A percentile compares a stretch with the other conserved stretches of the same genome.
These are phyloP conservation scores for Panaeolus cyanescens DNA, from an alignment of 768 basidiomycete genomes.

Conservation along the genomic window DNA sequence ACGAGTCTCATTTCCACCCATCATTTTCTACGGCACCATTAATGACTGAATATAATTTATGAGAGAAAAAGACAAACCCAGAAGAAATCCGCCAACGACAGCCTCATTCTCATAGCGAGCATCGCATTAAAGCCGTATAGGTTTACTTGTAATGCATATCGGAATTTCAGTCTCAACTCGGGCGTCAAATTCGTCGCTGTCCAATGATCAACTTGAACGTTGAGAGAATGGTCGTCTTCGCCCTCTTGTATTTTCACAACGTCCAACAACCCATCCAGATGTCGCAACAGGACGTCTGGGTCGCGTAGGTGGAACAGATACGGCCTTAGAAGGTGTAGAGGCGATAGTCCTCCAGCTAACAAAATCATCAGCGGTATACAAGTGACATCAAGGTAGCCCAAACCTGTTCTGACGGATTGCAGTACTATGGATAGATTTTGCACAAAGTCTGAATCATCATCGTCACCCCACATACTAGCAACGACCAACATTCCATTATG, in stretches of 20 bases:
- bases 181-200: slow-evolving; percentile 22
- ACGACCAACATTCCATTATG: slow-evolving; percentile 56
- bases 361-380: neutral
- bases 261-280: slow-evolving; percentile 39
- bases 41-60: neutral
- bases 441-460: slow-evolving; percentile 29
- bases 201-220: slow-evolving; percentile 30
- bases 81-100: slow-evolving; percentile 52
- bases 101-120: slow-evolving; percentile 53
- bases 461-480: slow-evolving; percentile 55
- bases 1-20: neutral
- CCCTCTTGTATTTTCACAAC: slow-evolving; percentile 33
- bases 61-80: slow-evolving; percentile 37
- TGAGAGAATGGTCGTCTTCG: slow-evolving; percentile 33
- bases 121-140: slow-evolving; percentile 65
- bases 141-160: slow-evolving; percentile 51
- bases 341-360: slow-evolving; percentile 36
- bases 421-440: slow-evolving; percentile 32
- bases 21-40: neutral
- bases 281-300: slow-evolving; percentile 17
- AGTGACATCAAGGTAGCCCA: slow-evolving; percentile 5
- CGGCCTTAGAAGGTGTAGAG: slow-evolving; percentile 53
- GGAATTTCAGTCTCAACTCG: slow-evolving; percentile 46
- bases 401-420: slow-evolving; percentile 32
- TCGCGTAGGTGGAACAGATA: slow-evolving; percentile 47